Base-by-base conservation (phyloP, 1,284 basidiomycete genomes). In the Boletus mariae region DNA sequence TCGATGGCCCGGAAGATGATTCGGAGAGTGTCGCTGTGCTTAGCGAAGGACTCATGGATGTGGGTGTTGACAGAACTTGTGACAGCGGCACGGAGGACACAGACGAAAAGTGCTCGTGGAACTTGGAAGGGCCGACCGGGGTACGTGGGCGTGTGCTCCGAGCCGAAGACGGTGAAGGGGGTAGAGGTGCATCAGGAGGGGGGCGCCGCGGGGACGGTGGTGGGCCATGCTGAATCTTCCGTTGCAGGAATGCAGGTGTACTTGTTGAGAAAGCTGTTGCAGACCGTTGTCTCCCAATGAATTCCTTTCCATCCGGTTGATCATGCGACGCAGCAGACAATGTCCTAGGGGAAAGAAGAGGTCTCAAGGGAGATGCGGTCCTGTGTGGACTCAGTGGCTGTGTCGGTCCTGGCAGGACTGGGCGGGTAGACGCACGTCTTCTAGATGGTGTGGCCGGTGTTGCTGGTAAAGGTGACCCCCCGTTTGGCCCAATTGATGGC, bases 41-140 rank as follows among this genome's bases (percentile, higher is more conserved):
- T 11, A 50, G 53, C 5, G 61, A 57, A 26, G 57, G 56, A 40
- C 57, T 61, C 43, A 52, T 45, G 13, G 61, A 44, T 9, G 29
- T 29, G 0, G 58, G 37, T 4, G 53, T 45, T 10, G 62, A 53
- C 17, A 55, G 38, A 32, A 47, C 37, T 5, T 53, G 63, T 17
- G 64, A 63, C 17, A 46, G 20, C 0, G 66, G 55, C 35, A 62
- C 47, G 2, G 62, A 68, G 2, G 69, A 67, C 5, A 68, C 52
- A 1, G 66, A 67, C n/a, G 67, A 67, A 45, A 67, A 52, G 40
- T 71, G 69, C 17, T 67, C 69, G 34, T 70, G 66, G 58, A 71
- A 67, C 45, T 70, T 71, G 8, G 66, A 69, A 29, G 52, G 40
- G 20, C 28, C 48, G 0, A 64, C 38, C 2, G 58, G 56, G 4